A percentile compares a stretch with the other conserved stretches of the same genome.
Conservation (phyloP, 75 land plant genomes). For the Sequoiadendron giganteum region DNA sequence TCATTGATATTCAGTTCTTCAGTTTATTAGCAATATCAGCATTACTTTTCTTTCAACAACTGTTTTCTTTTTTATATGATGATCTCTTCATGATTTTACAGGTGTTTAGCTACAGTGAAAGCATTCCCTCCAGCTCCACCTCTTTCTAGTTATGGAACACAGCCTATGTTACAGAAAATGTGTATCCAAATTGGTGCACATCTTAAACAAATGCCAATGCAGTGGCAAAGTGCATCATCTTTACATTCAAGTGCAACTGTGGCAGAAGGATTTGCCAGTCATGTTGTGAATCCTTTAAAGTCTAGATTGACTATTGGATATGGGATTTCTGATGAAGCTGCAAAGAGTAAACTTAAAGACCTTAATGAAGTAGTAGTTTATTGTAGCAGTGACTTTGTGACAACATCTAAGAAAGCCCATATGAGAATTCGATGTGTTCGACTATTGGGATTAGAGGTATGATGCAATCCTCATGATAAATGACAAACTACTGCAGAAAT, state of each 20-base stretch:
- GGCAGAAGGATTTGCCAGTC: conserved; percentile 19
- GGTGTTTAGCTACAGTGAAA: conserved; percentile 85
- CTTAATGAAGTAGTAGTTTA: conserved; percentile 50
- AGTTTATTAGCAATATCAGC: background rate
- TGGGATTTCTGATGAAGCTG: conserved; percentile 14
- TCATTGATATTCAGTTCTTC: background rate
- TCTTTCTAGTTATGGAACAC: conserved; percentile 18
- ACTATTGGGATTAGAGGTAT: conserved; percentile 87
- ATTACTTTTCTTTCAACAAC: background rate
- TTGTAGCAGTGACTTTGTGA: conserved; percentile 87
- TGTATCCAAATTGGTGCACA: conserved; percentile 78
- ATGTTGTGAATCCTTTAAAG: conserved; percentile 21
- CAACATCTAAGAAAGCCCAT: conserved; percentile 63
- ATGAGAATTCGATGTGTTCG: conserved; percentile 78
- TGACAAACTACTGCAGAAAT: background rate
- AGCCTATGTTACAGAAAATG: conserved; percentile 63
- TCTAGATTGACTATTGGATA: background rate
- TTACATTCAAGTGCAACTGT: conserved; percentile 13
- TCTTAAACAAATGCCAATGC: conserved; percentile 44
- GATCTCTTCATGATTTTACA: conserved; percentile 17
- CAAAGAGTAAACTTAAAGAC: conserved; percentile 36
- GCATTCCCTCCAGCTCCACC: conserved; percentile 57
- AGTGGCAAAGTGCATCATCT: conserved; percentile 29
- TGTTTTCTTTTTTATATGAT: conserved; percentile 1
- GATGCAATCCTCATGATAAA: background rate